These are phyloP conservation scores for Tirmania nivea DNA, from an alignment of 495 filamentous ascomycete genomes.

Conservation along the genomic window DNA sequence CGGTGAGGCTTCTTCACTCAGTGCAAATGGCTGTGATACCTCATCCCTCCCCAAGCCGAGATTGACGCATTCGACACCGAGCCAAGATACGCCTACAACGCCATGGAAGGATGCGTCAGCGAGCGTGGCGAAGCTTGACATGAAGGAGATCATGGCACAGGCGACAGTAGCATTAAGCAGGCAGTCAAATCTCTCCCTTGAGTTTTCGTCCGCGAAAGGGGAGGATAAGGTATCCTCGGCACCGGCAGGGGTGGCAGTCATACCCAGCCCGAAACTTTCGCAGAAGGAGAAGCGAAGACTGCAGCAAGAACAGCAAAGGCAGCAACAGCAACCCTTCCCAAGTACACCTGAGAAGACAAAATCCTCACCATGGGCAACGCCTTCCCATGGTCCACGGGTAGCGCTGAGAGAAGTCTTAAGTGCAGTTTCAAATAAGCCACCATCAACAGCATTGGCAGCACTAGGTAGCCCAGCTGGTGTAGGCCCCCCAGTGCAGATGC, in stretches of 20 bases:
- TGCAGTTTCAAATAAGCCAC: neutral
- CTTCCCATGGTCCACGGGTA: conserved; percentile 19
- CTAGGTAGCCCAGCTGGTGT: too few species aligned
- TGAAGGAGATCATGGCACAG: conserved; percentile 72
- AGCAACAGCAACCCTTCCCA: conserved; percentile 1
- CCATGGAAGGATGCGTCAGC: conserved; percentile 43
- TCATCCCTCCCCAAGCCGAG: neutral
- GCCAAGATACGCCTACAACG: neutral
- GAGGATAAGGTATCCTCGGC: conserved; percentile 13
- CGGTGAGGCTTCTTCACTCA: too few species aligned
- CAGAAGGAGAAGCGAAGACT: conserved; percentile 81
- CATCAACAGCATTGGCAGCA: neutral
- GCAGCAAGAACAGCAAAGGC: conserved; percentile 41
- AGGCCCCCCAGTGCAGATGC: neutral
- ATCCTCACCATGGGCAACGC: conserved; percentile 53
- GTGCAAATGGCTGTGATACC: too few species aligned
- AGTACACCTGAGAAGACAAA: conserved; percentile 21
- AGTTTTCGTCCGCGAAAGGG: conserved; percentile 28
- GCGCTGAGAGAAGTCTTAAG: conserved; percentile 9
- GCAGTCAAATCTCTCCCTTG: conserved; percentile 54
- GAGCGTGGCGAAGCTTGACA: conserved; percentile 41
- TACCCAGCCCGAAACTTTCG: conserved; percentile 37
- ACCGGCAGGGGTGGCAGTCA: conserved; percentile 9
- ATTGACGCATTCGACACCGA: neutral
- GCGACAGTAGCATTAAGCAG: conserved; percentile 29